Evolutionary conservation across 768 basidiomycete genomes (phyloP).

Genomic region (Melanogaster broomeanus): DNA sequence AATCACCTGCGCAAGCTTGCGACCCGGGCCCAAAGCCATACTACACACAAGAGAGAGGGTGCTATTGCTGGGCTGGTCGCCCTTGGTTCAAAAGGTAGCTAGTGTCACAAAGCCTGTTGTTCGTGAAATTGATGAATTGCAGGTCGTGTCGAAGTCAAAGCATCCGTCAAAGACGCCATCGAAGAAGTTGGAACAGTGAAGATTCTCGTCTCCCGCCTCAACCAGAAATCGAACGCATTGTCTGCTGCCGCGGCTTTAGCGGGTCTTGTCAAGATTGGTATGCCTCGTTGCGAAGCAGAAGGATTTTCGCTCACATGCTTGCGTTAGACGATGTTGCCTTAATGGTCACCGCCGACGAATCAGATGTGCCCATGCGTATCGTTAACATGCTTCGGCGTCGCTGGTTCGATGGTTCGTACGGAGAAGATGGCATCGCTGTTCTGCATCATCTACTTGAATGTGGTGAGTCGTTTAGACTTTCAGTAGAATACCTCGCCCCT

Average conservation of each 20-base stretch:
- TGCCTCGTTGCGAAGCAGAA: background rate
- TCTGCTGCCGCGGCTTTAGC: constrained; percentile 20
- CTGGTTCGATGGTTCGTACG: constrained; percentile 29
- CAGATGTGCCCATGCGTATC: constrained; percentile 6
- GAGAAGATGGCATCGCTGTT: constrained; percentile 27
- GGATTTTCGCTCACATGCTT: background rate
- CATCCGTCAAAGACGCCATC: constrained; percentile 15
- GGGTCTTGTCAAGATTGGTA: constrained; percentile 19
- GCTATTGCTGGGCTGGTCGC: constrained; percentile 17
- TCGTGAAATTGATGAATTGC: background rate
- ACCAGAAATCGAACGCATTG: constrained; percentile 16
- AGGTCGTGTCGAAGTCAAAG: constrained; percentile 3
- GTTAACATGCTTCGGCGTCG: constrained; percentile 23
- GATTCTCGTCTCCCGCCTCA: constrained; percentile 17
- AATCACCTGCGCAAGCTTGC: constrained; percentile 15
- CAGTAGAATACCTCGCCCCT: background rate
- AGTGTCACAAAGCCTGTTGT: background rate
- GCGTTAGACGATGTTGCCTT: constrained; percentile 17
- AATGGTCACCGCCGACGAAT: constrained; percentile 4
- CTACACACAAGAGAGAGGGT: constrained; percentile 13
- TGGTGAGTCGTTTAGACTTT: constrained; percentile 12
- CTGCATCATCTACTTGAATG: constrained; percentile 17
- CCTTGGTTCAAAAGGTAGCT: constrained; percentile 13
- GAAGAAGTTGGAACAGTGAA: constrained; percentile 10
- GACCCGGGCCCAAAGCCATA: constrained; percentile 8